phyloP scores from a whole-genome alignment of 768 basidiomycete species.

The Hygrocybe coccinea region DNA sequence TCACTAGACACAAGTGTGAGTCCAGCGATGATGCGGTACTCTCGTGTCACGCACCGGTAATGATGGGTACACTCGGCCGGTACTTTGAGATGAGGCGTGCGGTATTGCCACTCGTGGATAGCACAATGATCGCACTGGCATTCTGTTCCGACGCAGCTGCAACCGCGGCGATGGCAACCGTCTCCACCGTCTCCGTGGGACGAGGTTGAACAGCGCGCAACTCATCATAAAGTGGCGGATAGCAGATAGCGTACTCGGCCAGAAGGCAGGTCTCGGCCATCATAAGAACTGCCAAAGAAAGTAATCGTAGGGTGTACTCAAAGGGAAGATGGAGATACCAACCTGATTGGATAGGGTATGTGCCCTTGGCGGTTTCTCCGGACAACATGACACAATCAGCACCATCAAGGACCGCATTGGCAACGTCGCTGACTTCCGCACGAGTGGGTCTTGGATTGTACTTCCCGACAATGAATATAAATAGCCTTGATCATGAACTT shows the following conservation, averaged over 20 bases:
- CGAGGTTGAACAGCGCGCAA: conserved; percentile 71
- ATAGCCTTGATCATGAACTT: background rate
- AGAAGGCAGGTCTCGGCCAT: conserved; percentile 99
- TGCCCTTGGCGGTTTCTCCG: conserved; percentile 97
- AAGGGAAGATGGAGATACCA: conserved; percentile 20
- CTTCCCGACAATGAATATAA: conserved; percentile 35
- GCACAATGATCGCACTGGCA: conserved; percentile 90
- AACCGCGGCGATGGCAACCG: conserved; percentile 92
- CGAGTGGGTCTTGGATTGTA: conserved; percentile 99
- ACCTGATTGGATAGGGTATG: conserved; percentile 95
- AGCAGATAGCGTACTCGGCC: conserved; percentile 93
- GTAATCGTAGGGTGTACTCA: background rate
- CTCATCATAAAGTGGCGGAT: conserved; percentile 90
- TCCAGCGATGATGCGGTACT: background rate
- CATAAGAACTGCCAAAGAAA: conserved; percentile 80
- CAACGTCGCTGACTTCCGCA: conserved; percentile 98
- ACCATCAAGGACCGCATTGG: conserved; percentile 98
- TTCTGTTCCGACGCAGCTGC: conserved; percentile 93
- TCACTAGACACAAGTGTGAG: conserved; percentile 50
- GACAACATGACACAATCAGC: conserved; percentile 99
- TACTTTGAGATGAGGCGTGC: conserved; percentile 96
- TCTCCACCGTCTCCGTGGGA: conserved; percentile 93
- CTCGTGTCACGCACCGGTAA: conserved; percentile 62
- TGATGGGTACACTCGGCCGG: conserved; percentile 87
- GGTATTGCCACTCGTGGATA: conserved; percentile 95